Percentiles rank a stretch among this genome's conserved stretches.
phyloP scores from a whole-genome alignment of 1,139 yeast genomes.

The Diutina sp. region DNA sequence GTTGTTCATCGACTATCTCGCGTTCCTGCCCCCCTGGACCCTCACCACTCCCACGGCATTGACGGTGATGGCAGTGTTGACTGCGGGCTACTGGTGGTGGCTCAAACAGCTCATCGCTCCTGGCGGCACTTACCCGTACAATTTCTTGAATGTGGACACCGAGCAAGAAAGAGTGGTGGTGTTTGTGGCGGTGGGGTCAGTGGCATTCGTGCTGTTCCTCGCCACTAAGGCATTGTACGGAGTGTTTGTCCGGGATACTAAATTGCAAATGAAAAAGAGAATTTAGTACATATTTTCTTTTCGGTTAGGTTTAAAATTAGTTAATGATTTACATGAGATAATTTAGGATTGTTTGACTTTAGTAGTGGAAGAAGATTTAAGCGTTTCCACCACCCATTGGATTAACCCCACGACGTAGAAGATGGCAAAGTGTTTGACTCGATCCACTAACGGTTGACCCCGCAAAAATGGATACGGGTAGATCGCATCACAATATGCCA shows the following conservation, averaged over 20 bases:
- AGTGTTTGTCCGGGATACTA: neutral
- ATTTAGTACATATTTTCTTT: neutral
- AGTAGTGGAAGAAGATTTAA: neutral
- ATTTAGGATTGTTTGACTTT: neutral
- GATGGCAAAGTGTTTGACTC: constrained; percentile 6
- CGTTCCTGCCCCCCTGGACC: constrained; percentile 39
- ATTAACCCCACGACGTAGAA: constrained; percentile 4
- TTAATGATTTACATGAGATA: neutral
- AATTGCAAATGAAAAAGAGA: neutral
- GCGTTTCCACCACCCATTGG: constrained; percentile 3
- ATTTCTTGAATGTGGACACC: constrained; percentile 43
- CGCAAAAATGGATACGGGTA: constrained; percentile 13
- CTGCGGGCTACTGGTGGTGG: constrained; percentile 40
- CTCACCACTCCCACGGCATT: constrained; percentile 27
- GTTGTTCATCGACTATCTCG: constrained; percentile 38
- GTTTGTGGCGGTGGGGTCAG: constrained; percentile 34
- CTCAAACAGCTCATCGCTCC: constrained; percentile 31
- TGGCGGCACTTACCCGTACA: constrained; percentile 48
- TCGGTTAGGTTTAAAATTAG: neutral
- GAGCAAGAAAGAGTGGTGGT: constrained; percentile 30
- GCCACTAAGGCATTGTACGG: neutral
- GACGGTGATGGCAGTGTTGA: constrained; percentile 20
- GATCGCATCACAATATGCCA: neutral
- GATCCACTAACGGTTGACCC: constrained; percentile 3
- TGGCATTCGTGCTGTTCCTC: constrained; percentile 28